These are phyloP conservation scores for Cladosporium sp. DNA, from an alignment of 2,329 filamentous ascomycete species.

Conservation along the genomic window DNA sequence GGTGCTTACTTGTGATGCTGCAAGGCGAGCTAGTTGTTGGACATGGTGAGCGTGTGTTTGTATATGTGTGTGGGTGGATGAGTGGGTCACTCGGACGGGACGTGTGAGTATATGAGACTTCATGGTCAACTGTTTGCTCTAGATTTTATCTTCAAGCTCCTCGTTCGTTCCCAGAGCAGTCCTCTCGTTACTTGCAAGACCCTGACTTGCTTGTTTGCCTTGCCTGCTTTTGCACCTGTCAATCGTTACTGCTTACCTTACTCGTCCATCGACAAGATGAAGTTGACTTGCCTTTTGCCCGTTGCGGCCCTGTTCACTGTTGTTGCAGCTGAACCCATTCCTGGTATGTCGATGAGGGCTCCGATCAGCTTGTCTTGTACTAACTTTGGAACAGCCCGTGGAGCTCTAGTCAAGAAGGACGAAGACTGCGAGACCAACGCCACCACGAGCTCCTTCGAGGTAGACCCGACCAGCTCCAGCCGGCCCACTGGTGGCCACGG, in stretches of 20 bases:
- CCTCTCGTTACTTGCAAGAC: conserved; percentile 21
- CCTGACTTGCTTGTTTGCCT: conserved; percentile 16
- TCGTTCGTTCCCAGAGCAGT: conserved; percentile 12
- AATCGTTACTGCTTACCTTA: conserved; percentile 13
- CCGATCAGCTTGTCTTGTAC: neutral
- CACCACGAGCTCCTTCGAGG: conserved; percentile 15
- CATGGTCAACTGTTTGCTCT: neutral
- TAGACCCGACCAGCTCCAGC: conserved; percentile 7
- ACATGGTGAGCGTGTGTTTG: neutral
- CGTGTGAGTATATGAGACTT: conserved; percentile 8
- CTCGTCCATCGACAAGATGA: conserved; percentile 20
- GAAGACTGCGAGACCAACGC: conserved; percentile 21
- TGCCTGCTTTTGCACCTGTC: conserved; percentile 6
- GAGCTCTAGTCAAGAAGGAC: conserved; percentile 19
- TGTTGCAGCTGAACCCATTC: conserved; percentile 18
- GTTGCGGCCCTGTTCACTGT: conserved; percentile 19
- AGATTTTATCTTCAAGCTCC: neutral
- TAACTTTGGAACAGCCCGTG: conserved; percentile 19
- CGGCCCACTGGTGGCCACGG: conserved; percentile 14
- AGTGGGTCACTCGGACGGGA: neutral
- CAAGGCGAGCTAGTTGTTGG: conserved; percentile 18
- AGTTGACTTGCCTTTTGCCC: conserved; percentile 15
- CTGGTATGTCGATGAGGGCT: conserved; percentile 15
- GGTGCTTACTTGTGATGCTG: conserved; percentile 17
- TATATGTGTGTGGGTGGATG: neutral